phyloP scores from a whole-genome alignment of 179 eudicot species.

The Corrigiola litoralis region DNA sequence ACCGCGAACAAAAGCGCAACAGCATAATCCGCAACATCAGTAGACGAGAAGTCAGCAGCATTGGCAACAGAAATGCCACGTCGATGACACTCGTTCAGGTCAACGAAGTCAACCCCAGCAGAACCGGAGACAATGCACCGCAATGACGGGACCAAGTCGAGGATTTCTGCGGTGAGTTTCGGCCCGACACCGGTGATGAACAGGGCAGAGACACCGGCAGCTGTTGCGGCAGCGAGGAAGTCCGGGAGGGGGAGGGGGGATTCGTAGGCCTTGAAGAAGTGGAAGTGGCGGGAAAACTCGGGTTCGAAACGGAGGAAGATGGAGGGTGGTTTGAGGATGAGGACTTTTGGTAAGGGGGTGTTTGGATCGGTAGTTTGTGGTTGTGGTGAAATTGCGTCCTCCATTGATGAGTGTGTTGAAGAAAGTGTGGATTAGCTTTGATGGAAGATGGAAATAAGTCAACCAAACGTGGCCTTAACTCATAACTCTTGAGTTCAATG shows the following conservation, averaged over 20 bases:
- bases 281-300: conserved; percentile 32
- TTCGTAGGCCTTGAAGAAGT: conserved; percentile 39
- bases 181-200: conserved; percentile 14
- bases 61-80: conserved; percentile 42
- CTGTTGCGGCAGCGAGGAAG: conserved; percentile 23
- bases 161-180: conserved; percentile 26
- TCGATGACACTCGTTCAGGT: conserved; percentile 48
- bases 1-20: conserved; percentile 47
- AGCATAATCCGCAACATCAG: conserved; percentile 47
- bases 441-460: too few relatives aligned
- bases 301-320: not conserved
- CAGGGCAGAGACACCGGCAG: conserved; percentile 22
- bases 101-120: conserved; percentile 50
- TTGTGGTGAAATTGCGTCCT: not conserved
- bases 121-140: conserved; percentile 43
- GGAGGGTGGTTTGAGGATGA: not conserved
- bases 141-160: conserved; percentile 42
- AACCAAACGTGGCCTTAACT: too few relatives aligned
- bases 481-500: too few relatives aligned
- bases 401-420: too few relatives aligned
- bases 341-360: too few relatives aligned
- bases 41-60: conserved; percentile 29
- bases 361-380: not conserved
- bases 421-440: too few relatives aligned
- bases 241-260: conserved; percentile 33